Percentiles rank a stretch among this genome's conserved stretches.
Conservation (phyloP, 345 rosid species). For the Alliaria petiolata region DNA sequence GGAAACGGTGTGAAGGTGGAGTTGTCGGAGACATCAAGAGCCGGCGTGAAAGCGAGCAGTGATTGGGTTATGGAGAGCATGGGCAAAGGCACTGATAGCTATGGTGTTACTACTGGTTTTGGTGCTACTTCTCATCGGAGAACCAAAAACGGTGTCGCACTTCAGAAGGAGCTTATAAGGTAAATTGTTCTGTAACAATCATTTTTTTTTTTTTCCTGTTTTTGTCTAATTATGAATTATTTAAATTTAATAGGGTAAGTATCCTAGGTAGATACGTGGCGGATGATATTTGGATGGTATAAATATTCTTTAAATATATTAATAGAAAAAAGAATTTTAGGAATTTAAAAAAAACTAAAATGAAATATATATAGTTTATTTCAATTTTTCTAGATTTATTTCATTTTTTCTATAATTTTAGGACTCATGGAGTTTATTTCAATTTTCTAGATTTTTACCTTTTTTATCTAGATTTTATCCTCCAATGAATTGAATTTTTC, state of each 20-base stretch:
- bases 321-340: background rate
- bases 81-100: conserved; percentile 67
- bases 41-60: conserved; percentile 67
- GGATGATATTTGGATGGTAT: background rate
- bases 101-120: conserved; percentile 76
- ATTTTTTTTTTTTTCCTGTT: background rate
- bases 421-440: no score
- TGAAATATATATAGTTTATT: no score
- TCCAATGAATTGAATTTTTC: background rate
- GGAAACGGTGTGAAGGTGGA: conserved; percentile 43
- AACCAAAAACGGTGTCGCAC: conserved; percentile 67
- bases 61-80: conserved; percentile 87
- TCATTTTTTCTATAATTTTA: no score
- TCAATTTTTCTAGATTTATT: no score
- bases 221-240: background rate
- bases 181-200: background rate
- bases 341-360: no score
- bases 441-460: no score
- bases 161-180: conserved; percentile 77
- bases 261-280: background rate
- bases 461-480: no score
- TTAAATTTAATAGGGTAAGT: no score
- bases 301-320: background rate
- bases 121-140: conserved; percentile 75
- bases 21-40: conserved; percentile 49